Base-by-base conservation (phyloP, 805 yeast genomes). In the Candida ipomoeae region DNA sequence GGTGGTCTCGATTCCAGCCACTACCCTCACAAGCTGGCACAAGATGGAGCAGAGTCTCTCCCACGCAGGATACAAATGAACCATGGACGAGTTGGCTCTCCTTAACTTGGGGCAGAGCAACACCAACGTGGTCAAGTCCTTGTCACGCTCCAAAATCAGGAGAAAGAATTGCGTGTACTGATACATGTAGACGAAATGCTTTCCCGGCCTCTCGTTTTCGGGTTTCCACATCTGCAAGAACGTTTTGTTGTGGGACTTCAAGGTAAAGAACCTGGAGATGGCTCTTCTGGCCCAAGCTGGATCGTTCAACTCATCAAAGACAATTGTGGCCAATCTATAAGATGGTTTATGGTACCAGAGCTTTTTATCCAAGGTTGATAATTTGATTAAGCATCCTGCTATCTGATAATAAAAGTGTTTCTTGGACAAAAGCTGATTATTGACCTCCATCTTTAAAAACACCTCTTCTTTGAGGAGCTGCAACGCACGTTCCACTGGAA, bases 171-270 rank as follows among this genome's bases (percentile, higher is more conserved):
- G 64, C 20, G 88, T 79, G 62, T 94, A 92, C 48, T 83, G 81
- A 55, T 74, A 78, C 32, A 85, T 84, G 66, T 86, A 89, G 10
- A 81, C 82, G 63, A 90, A 92, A 66, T 92, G 97, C 58, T 87
- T 89, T 0, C 99, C 99, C 0, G 97, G 94, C 18, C 95, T 69
- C 64, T 95, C 99, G 58, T 75, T 66, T 44, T 90, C 96, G 0
- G 97, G 96, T 58, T 89, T 89, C 98, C 99, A 94, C 50, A 94
- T 87, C 56, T 82, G 85, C 1, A 91, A 81, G 36, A 94, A 75
- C 10, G 85, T 81, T 61, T 89, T 87, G 40, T 82, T 81, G 2
- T 80, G 76, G 0, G 89, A 74, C 56, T 83, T 87, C 44, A 89
- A 65, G 6, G 87, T 76, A 47, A 91, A 79, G 15, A 89, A 69